A percentile compares a stretch with the other conserved stretches of the same genome.
These are phyloP conservation scores for Thecaphora thlaspeos DNA, from an alignment of 1,284 basidiomycete genomes.

Conservation along the genomic window DNA sequence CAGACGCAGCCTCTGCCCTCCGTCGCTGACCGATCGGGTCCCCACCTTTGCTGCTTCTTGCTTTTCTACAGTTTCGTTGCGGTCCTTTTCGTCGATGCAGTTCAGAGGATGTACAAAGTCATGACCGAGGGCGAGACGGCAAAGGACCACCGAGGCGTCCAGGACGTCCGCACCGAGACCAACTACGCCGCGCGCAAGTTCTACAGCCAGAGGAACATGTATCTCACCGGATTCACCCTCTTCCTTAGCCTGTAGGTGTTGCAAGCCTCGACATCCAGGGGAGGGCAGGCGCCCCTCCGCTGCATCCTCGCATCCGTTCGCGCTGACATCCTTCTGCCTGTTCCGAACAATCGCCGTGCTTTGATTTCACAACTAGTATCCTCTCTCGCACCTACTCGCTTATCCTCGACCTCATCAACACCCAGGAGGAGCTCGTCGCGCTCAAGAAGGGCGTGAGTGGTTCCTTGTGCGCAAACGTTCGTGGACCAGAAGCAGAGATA, in stretches of 20 bases:
- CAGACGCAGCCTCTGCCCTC: not conserved
- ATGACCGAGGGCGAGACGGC: slow-evolving; percentile 73
- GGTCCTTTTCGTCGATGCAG: slow-evolving; percentile 77
- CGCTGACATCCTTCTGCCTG: too few relatives aligned
- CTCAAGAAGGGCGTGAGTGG: slow-evolving; percentile 68
- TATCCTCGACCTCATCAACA: slow-evolving; percentile 82
- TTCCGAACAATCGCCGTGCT: too few relatives aligned
- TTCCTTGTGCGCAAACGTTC: not conserved
- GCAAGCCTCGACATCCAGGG: too few relatives aligned
- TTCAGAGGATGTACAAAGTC: slow-evolving; percentile 88
- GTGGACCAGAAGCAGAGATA: too few relatives aligned
- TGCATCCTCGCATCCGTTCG: too few relatives aligned
- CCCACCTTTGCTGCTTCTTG: slow-evolving; percentile 2
- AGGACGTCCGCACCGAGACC: slow-evolving; percentile 76
- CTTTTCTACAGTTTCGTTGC: slow-evolving; percentile 75
- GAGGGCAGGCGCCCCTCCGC: too few relatives aligned
- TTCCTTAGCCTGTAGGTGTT: slow-evolving; percentile 69
- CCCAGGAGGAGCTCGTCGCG: slow-evolving; percentile 81
- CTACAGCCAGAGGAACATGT: slow-evolving; percentile 73
- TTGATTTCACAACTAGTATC: too few relatives aligned
- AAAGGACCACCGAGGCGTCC: slow-evolving; percentile 65
- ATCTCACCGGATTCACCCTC: slow-evolving; percentile 75
- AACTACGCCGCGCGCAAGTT: slow-evolving; percentile 83
- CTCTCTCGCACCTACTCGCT: slow-evolving; percentile 90
- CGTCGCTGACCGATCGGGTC: not conserved